A percentile compares a stretch with the other conserved stretches of the same genome.
phyloP scores from a whole-genome alignment of 768 basidiomycete species.

The Nidularia sp. region DNA sequence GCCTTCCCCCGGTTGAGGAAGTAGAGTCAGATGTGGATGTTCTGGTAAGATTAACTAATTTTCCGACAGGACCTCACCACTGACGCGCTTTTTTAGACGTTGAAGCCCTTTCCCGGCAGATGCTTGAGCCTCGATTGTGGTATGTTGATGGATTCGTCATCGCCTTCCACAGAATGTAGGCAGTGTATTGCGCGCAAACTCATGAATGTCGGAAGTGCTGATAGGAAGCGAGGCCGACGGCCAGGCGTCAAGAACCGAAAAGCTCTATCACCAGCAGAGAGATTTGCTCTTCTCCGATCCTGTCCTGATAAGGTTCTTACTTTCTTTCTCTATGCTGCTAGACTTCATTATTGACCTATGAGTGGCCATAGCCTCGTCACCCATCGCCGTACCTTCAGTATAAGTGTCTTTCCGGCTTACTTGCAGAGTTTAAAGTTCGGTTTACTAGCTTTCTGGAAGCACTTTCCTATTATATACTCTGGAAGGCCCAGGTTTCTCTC shows the following conservation, averaged over 20 bases:
- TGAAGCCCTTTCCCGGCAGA: conserved; percentile 7
- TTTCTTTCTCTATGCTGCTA: neutral
- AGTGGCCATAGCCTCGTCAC: conserved; percentile 10
- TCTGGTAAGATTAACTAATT: neutral
- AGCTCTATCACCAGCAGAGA: neutral
- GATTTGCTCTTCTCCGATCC: neutral
- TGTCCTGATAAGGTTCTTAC: neutral
- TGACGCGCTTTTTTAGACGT: neutral
- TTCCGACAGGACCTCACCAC: neutral
- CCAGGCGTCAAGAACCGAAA: conserved; percentile 7
- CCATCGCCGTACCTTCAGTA: conserved; percentile 29
- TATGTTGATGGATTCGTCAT: conserved; percentile 8
- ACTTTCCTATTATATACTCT: conserved; percentile 26
- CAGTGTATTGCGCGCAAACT: conserved; percentile 21
- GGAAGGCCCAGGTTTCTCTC: conserved; percentile 9
- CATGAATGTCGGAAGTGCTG: neutral
- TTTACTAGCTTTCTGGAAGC: conserved; percentile 28
- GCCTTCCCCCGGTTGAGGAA: conserved; percentile 1
- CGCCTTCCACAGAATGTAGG: conserved; percentile 13
- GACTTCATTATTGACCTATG: neutral
- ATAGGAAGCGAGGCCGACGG: neutral
- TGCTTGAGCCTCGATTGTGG: conserved; percentile 20
- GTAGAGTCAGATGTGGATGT: neutral
- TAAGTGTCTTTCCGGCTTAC: conserved; percentile 21
- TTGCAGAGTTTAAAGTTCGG: conserved; percentile 18